Base-by-base conservation (phyloP, 2,329 filamentous ascomycete genomes). In the Nemania serpens region DNA sequence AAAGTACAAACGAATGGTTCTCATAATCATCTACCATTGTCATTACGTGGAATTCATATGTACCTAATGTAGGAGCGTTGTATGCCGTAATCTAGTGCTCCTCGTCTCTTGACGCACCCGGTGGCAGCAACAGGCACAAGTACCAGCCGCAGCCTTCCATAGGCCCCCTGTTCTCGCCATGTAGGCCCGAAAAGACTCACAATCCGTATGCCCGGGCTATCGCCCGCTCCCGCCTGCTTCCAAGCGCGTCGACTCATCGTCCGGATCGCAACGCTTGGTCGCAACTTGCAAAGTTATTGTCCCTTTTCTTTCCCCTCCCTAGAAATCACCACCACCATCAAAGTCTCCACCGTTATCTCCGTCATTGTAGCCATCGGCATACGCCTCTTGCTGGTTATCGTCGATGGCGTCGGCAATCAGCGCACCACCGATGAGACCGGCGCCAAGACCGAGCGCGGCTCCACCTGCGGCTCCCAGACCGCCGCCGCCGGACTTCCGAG, bases 371-470 rank as follows among this genome's bases (percentile, higher is more conserved):
- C 81, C 82, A 17, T 84, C 73, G 18, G 82, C 66, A 67, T 86
- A 88, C 33, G 84, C 83, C 5, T 85, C 79, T 61, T 88, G 77
- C 66, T 90, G 76, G 48, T 82, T 73, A 62, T 88, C 84, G 58
- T 90, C 77, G 52, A 93, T 81, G 1, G 88, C 88, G 70, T 89
- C 81, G 2, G 82, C 88, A 34, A 96, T 75, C 69, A 96, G 64
- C 63, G 86, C 84, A 57, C 93, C 93, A 68, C 92, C 93, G 1
- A 97, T 70, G 72, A 97, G 71, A 75, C 93, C 93, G 65, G 89
- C 93, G 67, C 92, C 93, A 3, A 91, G 75, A 78, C 93, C 93
- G 45, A 96, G 78, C 20, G 91, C 91, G 9, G 88, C 86, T 53
- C 88, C 91, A 49, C 91, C 91, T 1, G 82, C 85, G 61, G 84